These are phyloP conservation scores for Omphalotus olearius DNA, from an alignment of 1,284 basidiomycete genomes.

Conservation along the genomic window DNA sequence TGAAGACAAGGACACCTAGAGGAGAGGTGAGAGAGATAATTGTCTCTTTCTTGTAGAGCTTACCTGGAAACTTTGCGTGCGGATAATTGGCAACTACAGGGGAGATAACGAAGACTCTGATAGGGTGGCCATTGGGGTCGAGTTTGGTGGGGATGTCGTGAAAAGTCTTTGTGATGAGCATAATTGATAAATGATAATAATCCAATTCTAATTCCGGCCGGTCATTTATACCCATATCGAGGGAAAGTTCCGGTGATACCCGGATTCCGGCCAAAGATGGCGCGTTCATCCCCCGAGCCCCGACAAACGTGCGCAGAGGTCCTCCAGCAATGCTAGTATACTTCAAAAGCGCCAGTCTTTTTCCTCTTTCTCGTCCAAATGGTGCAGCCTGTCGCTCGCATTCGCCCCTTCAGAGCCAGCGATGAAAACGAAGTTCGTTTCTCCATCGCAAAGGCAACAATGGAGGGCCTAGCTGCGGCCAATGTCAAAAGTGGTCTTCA, in stretches of 20 bases:
- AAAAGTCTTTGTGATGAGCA: conserved; percentile 76
- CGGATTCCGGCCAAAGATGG: too few species aligned
- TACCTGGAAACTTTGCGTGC: conserved; percentile 79
- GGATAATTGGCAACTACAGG: conserved; percentile 71
- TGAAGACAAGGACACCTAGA: conserved; percentile 75
- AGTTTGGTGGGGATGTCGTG: conserved; percentile 73
- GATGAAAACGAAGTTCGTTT: conserved; percentile 64
- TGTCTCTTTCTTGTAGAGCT: conserved; percentile 1
- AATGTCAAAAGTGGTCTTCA: conserved; percentile 53
- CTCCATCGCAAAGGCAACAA: conserved; percentile 60
- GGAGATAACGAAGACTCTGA: conserved; percentile 76
- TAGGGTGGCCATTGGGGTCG: conserved; percentile 56
- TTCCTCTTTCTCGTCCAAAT: neutral
- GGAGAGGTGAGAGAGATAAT: conserved; percentile 10
- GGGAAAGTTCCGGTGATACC: too few species aligned
- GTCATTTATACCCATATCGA: too few species aligned
- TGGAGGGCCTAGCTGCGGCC: conserved; percentile 69
- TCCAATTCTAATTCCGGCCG: too few species aligned
- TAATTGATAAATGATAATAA: conserved; percentile 33
- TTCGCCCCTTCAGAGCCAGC: conserved; percentile 45
- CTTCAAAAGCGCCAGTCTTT: neutral
- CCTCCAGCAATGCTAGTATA: neutral
- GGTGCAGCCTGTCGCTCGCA: conserved; percentile 33
- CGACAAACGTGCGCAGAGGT: conserved; percentile 8
- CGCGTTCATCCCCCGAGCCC: too few species aligned